Conservation (phyloP, 441 rosid genomes). For the Aquilaria agallochum region DNA sequence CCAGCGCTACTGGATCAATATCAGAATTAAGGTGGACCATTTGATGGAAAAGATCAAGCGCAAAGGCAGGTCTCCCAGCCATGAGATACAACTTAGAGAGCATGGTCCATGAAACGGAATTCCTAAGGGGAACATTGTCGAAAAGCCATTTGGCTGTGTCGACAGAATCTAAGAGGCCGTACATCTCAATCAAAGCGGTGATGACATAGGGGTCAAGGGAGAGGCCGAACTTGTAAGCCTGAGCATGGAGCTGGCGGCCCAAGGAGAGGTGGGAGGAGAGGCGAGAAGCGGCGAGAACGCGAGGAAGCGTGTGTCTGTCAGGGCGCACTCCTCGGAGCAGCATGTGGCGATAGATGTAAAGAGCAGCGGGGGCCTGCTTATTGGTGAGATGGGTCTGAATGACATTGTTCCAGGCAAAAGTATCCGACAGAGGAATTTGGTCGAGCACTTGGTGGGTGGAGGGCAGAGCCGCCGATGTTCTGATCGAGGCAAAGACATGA, state of each 20-base stretch:
- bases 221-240: constrained; percentile 40
- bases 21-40: constrained; percentile 26
- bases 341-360: constrained; percentile 39
- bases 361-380: constrained; percentile 19
- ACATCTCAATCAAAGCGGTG: constrained; percentile 38
- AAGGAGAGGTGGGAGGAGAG: constrained; percentile 21
- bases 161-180: constrained; percentile 35
- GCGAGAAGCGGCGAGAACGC: constrained; percentile 37
- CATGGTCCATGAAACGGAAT: constrained; percentile 41
- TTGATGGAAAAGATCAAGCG: constrained; percentile 31
- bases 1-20: constrained; percentile 35
- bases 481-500: neutral
- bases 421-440: constrained; percentile 32
- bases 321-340: constrained; percentile 37
- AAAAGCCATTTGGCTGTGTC: constrained; percentile 36
- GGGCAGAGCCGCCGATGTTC: neutral
- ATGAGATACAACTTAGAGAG: constrained; percentile 33
- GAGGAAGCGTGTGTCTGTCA: constrained; percentile 43
- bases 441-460: constrained; percentile 32
- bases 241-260: constrained; percentile 43
- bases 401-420: constrained; percentile 41
- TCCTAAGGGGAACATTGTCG: constrained; percentile 27
- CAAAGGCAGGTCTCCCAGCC: constrained; percentile 29
- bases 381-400: constrained; percentile 31
- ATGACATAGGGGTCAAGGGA: constrained; percentile 29